Percentiles rank a stretch among this genome's conserved stretches.
Evolutionary conservation across 768 basidiomycete species (phyloP).

Genomic region (Dictyophora rubrovolvata): DNA sequence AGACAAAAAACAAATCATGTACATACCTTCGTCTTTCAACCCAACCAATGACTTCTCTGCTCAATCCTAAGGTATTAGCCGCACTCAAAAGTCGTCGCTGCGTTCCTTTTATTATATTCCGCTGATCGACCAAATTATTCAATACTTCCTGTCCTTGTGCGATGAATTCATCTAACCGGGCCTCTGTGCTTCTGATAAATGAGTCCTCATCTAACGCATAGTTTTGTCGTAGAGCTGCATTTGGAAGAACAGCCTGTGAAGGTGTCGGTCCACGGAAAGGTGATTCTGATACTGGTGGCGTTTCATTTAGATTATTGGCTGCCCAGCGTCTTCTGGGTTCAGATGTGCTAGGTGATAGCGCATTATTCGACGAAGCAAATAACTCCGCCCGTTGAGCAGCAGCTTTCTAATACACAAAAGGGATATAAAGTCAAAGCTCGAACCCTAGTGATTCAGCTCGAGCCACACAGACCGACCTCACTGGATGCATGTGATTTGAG

Average conservation of each 20-base stretch:
- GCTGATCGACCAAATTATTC: slow-evolving; percentile 87
- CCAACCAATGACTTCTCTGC: slow-evolving; percentile 93
- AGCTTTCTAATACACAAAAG: slow-evolving; percentile 35
- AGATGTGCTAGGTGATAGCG: slow-evolving; percentile 29
- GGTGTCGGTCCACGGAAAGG: slow-evolving; percentile 56
- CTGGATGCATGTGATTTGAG: slow-evolving; percentile 52
- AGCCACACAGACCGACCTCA: slow-evolving; percentile 27
- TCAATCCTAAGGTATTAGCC: slow-evolving; percentile 90
- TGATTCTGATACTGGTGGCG: slow-evolving; percentile 51
- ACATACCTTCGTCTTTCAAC: slow-evolving; percentile 88
- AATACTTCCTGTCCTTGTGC: slow-evolving; percentile 87
- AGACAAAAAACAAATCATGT: not conserved
- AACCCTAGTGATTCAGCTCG: not conserved
- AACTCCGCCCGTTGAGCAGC: slow-evolving; percentile 55
- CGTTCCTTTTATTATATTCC: slow-evolving; percentile 92
- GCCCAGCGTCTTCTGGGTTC: slow-evolving; percentile 62
- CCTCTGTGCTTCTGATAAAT: slow-evolving; percentile 77
- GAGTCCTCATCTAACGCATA: slow-evolving; percentile 82
- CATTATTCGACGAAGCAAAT: slow-evolving; percentile 35
- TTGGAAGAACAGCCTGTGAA: slow-evolving; percentile 36
- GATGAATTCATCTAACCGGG: slow-evolving; percentile 79
- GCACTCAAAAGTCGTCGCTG: slow-evolving; percentile 76
- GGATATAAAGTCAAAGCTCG: not conserved
- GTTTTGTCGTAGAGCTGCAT: slow-evolving; percentile 52
- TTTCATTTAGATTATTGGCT: slow-evolving; percentile 18